Base-by-base conservation (phyloP, 1,284 basidiomycete genomes). In the Leccinum solheimii region DNA sequence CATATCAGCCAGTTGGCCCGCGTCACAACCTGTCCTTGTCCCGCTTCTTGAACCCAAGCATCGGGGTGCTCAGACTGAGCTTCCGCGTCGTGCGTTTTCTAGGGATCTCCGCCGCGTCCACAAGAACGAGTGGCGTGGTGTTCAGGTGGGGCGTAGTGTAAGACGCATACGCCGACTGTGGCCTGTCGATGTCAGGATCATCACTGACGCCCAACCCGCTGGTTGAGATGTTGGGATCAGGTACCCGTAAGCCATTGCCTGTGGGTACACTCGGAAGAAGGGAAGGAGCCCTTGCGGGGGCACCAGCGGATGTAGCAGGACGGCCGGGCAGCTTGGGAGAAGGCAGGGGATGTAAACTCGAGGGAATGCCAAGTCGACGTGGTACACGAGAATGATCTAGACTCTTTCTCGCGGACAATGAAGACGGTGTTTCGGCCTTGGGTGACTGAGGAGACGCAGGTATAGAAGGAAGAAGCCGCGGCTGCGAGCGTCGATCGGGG, bases 61-160 rank as follows among this genome's bases (percentile, higher is more conserved):
- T 84, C 57, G 85, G 83, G 55, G 83, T 80, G 23, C 82, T 83
- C 61, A 91, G 76, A 71, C 89, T 91, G 75, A 91, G 72, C 77
- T 91, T 91, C 58, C 88, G 77, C 68, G 78, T 81, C 60, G 84
- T 79, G 26, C 80, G 78, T 69, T 80, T 86, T 43, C 75, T 61
- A 32, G 66, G 67, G 2, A 69, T 62, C 57, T 61, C 66, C 2
- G 68, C 55, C 40, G 68, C 69, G 52, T 65, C 71, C 49, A 60
- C 67, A 23, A 71, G 69, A 1, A 61, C 0, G 0, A 59, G 60
- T 13, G 61, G 74, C 38, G 56, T 62, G 40, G 73, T 60, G 57
- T 73, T 43, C 62, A 70, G 64, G 53, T 51, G 72, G 52, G 53
- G 23, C 26, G 60, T 13, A 6, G 62, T 51, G 48, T 72, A 65